phyloP scores from a whole-genome alignment of 306 rosid species.

The Purshia tridentata region DNA sequence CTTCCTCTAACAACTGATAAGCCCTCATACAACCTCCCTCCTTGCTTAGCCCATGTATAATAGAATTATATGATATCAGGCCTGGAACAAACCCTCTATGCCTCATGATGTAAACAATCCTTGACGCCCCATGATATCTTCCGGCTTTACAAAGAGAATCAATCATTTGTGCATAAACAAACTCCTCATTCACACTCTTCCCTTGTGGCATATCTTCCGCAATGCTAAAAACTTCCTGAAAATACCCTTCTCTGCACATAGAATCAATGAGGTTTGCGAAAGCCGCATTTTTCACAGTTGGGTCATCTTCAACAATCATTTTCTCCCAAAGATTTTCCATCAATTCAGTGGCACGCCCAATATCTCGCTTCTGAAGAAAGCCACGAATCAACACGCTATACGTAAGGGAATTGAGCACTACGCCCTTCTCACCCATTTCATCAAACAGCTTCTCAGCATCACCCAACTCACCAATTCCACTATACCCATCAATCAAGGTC shows the following conservation, averaged over 20 bases:
- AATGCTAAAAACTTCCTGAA: slow-evolving; percentile 55
- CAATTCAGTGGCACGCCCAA: slow-evolving; percentile 49
- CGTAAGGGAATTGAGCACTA: slow-evolving; percentile 55
- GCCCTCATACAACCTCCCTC: slow-evolving; percentile 81
- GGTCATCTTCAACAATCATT: slow-evolving; percentile 50
- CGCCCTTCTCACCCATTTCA: slow-evolving; percentile 66
- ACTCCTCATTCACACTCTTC: slow-evolving; percentile 47
- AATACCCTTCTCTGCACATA: slow-evolving; percentile 62
- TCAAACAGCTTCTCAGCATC: slow-evolving; percentile 68
- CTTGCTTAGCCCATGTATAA: slow-evolving; percentile 79
- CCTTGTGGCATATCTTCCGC: slow-evolving; percentile 68
- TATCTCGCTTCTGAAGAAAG: slow-evolving; percentile 46
- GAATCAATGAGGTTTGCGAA: slow-evolving; percentile 66
- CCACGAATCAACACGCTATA: slow-evolving; percentile 60
- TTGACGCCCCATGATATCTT: slow-evolving; percentile 67
- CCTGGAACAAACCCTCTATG: slow-evolving; percentile 60
- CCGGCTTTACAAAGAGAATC: slow-evolving; percentile 80
- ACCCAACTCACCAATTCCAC: slow-evolving; percentile 35
- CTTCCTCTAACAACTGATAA: slow-evolving; percentile 73
- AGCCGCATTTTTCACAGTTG: slow-evolving; percentile 49
- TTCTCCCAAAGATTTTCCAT: slow-evolving; percentile 61
- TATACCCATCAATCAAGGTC: slow-evolving; percentile 68
- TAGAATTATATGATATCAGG: slow-evolving; percentile 47
- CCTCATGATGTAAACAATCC: slow-evolving; percentile 77
- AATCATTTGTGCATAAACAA: slow-evolving; percentile 63